Evolutionary conservation across 371 early-diverging fungal genomes (phyloP), one percentile per base, ranked within the genome.

Genomic region (Mucor circinelloides): DNA sequence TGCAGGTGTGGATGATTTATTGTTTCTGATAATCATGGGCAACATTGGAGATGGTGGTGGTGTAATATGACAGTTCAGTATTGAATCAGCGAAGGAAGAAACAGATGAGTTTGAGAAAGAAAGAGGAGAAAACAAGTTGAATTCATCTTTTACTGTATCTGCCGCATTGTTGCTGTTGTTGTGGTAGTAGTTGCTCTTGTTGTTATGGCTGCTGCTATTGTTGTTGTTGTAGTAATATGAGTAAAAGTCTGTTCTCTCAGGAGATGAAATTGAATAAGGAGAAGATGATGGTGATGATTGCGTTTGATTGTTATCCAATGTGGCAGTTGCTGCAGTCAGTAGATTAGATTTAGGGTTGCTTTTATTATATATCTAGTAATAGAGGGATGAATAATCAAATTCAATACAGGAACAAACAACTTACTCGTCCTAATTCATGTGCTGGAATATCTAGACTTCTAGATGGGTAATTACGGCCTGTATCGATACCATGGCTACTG

Each of bases 181-280:
- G 36, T 28, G 38, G 25, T 62, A 44, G 52, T 58, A 44, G 21
- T 46, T 63, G 31, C 17, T 32, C 30, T 55, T 61, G 50, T 42
- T 38, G 36, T 40, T 54, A 25, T 34, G 40, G 15, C 40, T 57
- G 28, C 21, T 32, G 38, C 44, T 60, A 34, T 52, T 38, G 36
- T 30, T 66, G 31, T n/a, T 38, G 36, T 21, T 42, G 34, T 62
- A 62, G 58, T 58, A 55, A 28, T 60, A 67, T 23, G 56, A 59
- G 32, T 56, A 36, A 60, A 69, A 63, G 34, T 58, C 64, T 58
- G 68, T 58, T 68, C 63, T 34, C 58, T 68, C 68, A 68, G 68
- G 68, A 68, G 68, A 58, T 19, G 68, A 63, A 15, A 46, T 58
- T 32, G 68, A 63, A 32, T 63, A 68, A 57, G 63, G 58, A 68